These are phyloP conservation scores for Exophiala sp. DNA, from an alignment of 2,329 filamentous ascomycete genomes.

Conservation along the genomic window DNA sequence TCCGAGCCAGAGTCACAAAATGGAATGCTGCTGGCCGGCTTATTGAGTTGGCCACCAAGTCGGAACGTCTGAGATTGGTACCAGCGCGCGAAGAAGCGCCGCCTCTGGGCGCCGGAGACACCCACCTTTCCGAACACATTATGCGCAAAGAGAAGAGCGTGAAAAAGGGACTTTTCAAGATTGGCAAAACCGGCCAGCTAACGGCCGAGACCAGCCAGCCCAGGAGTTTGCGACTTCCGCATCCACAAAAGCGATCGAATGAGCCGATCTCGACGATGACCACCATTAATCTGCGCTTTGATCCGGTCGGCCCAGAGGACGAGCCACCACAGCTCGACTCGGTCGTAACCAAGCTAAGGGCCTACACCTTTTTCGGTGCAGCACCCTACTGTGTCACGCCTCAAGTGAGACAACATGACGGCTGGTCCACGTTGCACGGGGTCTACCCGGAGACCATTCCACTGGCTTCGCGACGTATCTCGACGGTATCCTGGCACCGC, in stretches of 20 bases:
- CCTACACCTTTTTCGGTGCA: slow-evolving; percentile 53
- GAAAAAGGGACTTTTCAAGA: slow-evolving; percentile 54
- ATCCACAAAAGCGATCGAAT: slow-evolving; percentile 34
- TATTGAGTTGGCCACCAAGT: slow-evolving; percentile 47
- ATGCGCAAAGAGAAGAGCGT: slow-evolving; percentile 55
- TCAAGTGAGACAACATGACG: slow-evolving; percentile 37
- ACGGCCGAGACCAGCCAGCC: slow-evolving; percentile 55
- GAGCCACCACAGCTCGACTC: slow-evolving; percentile 50
- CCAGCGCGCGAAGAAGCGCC: slow-evolving; percentile 56
- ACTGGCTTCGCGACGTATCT: slow-evolving; percentile 52
- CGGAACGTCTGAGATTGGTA: slow-evolving; percentile 54
- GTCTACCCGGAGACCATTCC: slow-evolving; percentile 49
- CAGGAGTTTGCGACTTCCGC: slow-evolving; percentile 48
- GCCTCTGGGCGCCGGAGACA: slow-evolving; percentile 47
- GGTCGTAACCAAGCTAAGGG: slow-evolving; percentile 51
- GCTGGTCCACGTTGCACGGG: slow-evolving; percentile 44
- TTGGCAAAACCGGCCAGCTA: slow-evolving; percentile 52
- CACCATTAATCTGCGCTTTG: slow-evolving; percentile 55
- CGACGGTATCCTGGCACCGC: slow-evolving; percentile 52
- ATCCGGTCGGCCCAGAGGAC: slow-evolving; percentile 47
- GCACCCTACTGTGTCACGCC: slow-evolving; percentile 49
- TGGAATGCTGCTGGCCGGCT: slow-evolving; percentile 37
- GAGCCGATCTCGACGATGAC: slow-evolving; percentile 49
- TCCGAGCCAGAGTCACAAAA: slow-evolving; percentile 46
- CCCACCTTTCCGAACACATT: slow-evolving; percentile 41